Conservation (phyloP, 1,284 basidiomycete genomes). For the Ceratobasidium sp. region DNA sequence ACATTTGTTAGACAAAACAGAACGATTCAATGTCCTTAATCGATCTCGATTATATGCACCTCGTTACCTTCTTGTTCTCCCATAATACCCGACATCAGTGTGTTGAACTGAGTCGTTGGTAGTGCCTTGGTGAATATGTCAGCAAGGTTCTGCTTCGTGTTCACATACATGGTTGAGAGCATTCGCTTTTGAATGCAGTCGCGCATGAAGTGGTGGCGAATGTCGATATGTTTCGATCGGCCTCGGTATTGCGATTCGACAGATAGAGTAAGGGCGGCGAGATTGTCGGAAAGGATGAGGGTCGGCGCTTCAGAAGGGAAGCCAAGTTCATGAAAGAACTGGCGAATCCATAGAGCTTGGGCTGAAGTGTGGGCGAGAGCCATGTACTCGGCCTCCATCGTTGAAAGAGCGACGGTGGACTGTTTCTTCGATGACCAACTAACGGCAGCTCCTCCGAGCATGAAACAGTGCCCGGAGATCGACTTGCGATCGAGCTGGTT, state of each 20-base stretch:
- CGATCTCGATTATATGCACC: neutral
- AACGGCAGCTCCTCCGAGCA: slow-evolving; percentile 50
- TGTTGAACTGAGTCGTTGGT: neutral
- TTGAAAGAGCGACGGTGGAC: slow-evolving; percentile 57
- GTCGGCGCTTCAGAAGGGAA: slow-evolving; percentile 51
- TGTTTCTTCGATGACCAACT: slow-evolving; percentile 61
- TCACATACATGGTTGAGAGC: slow-evolving; percentile 16
- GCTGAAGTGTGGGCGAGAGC: slow-evolving; percentile 56
- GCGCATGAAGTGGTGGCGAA: slow-evolving; percentile 60
- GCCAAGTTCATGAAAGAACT: slow-evolving; percentile 54
- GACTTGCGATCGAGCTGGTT: slow-evolving; percentile 45
- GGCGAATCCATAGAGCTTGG: slow-evolving; percentile 58
- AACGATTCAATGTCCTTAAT: too few relatives aligned
- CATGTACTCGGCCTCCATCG: slow-evolving; percentile 62
- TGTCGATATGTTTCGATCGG: slow-evolving; percentile 62
- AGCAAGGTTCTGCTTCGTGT: slow-evolving; percentile 46
- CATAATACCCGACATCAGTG: neutral
- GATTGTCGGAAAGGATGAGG: slow-evolving; percentile 59
- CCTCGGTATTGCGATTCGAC: slow-evolving; percentile 56
- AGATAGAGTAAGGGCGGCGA: slow-evolving; percentile 58
- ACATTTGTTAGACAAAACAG: too few relatives aligned
- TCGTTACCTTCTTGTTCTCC: slow-evolving; percentile 64
- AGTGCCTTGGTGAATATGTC: slow-evolving; percentile 54
- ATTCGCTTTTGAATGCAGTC: slow-evolving; percentile 53
- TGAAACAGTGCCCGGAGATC: slow-evolving; percentile 54